Percentiles rank a stretch among this genome's conserved stretches.
Evolutionary conservation across 169 alveolate species (phyloP).

Genomic region (Toxoplasma gondii): DNA sequence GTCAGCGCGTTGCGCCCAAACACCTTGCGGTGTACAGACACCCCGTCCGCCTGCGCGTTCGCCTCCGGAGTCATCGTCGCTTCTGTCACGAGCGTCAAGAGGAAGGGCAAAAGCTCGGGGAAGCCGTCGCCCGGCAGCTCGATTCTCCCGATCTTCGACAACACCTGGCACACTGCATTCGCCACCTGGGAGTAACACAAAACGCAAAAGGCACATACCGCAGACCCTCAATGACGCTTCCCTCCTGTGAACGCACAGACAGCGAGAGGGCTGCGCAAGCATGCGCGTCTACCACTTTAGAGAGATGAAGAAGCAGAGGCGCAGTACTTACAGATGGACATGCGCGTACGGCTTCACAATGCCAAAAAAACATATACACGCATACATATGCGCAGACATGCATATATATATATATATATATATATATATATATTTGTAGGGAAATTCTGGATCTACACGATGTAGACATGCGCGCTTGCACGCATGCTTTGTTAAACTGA

Average conservation of each 20-base stretch:
- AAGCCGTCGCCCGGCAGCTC: constrained; percentile 76
- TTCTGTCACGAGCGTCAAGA: constrained; percentile 35
- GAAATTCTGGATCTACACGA: background rate
- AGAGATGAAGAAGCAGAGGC: too few relatives aligned
- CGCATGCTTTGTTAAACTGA: background rate
- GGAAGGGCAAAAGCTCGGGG: constrained; percentile 74
- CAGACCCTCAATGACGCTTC: background rate
- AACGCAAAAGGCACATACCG: background rate
- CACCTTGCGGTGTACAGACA: constrained; percentile 50
- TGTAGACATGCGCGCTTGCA: background rate
- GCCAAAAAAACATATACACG: background rate
- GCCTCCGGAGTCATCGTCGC: constrained; percentile 12
- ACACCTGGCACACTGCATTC: constrained; percentile 76
- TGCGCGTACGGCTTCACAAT: too few relatives aligned
- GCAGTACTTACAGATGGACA: too few relatives aligned
- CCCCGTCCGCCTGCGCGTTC: background rate
- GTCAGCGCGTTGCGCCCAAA: constrained; percentile 71
- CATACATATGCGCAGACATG: background rate
- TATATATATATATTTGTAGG: too few relatives aligned
- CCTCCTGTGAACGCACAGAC: background rate
- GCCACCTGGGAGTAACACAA: constrained; percentile 58
- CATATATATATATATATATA: too few relatives aligned
- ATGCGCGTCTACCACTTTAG: too few relatives aligned
- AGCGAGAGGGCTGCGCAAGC: background rate
- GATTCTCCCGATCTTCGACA: constrained; percentile 77